phyloP scores from a whole-genome alignment of 495 filamentous ascomycete species.

The Aspergillus bertholletiae region DNA sequence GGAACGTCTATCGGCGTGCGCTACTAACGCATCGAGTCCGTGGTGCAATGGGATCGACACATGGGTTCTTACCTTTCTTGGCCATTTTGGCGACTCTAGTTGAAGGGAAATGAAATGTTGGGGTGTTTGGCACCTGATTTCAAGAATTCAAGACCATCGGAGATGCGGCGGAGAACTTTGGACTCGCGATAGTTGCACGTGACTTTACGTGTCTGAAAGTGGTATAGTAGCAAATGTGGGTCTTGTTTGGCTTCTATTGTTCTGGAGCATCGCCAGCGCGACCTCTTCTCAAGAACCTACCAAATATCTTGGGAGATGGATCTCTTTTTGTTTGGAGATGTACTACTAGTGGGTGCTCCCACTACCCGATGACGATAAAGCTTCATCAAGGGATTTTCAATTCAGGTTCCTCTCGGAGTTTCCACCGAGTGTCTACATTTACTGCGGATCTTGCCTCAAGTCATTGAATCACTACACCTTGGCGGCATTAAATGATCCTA shows the following conservation, averaged over 20 bases:
- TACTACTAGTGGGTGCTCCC: no score
- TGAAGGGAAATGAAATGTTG: background rate
- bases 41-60: background rate
- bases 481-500: no score
- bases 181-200: constrained; percentile 5
- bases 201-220: background rate
- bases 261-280: no score
- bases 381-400: no score
- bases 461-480: no score
- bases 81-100: constrained; percentile 16
- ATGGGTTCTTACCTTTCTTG: constrained; percentile 18
- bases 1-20: background rate
- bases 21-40: background rate
- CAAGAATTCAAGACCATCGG: background rate
- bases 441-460: no score
- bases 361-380: no score
- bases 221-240: background rate
- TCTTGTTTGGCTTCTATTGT: background rate
- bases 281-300: no score
- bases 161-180: constrained; percentile 13
- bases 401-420: no score
- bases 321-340: no score
- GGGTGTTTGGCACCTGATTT: background rate
- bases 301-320: no score
- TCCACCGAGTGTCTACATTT: no score